phyloP scores from a whole-genome alignment of 2,329 filamentous ascomycete species.

The Fusarium fracticaudum region DNA sequence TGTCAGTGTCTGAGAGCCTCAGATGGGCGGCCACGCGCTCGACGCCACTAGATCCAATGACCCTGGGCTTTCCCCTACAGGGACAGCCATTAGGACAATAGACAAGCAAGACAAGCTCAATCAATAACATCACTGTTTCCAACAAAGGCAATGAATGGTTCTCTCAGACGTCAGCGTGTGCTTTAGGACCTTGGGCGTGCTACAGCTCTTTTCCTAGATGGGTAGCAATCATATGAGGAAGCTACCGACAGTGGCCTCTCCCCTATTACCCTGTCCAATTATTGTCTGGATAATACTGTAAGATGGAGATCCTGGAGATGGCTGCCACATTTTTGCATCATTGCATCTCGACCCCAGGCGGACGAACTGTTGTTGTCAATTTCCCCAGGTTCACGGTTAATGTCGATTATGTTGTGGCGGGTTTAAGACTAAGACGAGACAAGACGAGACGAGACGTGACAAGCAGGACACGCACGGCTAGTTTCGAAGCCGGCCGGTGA shows the following conservation, averaged over 20 bases:
- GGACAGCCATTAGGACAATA: neutral
- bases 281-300: neutral
- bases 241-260: neutral
- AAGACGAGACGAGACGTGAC: neutral
- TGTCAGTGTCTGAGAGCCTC: conserved; percentile 13
- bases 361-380: neutral
- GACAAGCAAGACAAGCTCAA: conserved; percentile 20
- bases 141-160: conserved; percentile 11
- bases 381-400: conserved; percentile 5
- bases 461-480: conserved; percentile 2
- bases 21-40: conserved; percentile 24
- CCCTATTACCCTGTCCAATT: conserved; percentile 2
- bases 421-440: neutral
- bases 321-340: conserved; percentile 24
- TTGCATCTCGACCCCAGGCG: neutral
- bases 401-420: neutral
- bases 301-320: conserved; percentile 30
- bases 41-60: conserved; percentile 26
- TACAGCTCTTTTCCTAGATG: conserved; percentile 32
- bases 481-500: neutral
- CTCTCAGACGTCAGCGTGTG: conserved; percentile 3
- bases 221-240: conserved; percentile 23
- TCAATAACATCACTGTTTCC: conserved; percentile 12
- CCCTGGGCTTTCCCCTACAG: conserved; percentile 7
- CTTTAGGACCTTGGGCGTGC: neutral